Evolutionary conservation across 2,329 filamentous ascomycete genomes (phyloP).

Genomic region (Phialemoniopsis sp.): DNA sequence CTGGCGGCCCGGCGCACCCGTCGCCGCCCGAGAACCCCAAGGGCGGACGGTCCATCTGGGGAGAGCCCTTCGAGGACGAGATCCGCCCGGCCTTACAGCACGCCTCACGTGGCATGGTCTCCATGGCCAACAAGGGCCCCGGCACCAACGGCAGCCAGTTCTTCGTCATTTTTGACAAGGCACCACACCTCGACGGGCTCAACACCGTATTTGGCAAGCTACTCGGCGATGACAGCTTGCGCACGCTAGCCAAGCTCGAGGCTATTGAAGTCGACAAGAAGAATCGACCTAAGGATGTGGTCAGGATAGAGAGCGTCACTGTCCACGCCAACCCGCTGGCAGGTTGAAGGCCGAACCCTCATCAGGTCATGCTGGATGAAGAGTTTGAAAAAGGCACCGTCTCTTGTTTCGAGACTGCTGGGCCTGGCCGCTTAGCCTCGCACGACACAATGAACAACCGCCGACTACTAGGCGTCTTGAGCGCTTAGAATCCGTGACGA

Average conservation of each 20-base stretch:
- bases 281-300: conserved; percentile 63
- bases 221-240: conserved; percentile 58
- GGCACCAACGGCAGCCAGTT: conserved; percentile 76
- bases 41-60: conserved; percentile 70
- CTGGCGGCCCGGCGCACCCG: conserved; percentile 58
- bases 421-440: too few relatives aligned
- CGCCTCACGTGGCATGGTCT: conserved; percentile 64
- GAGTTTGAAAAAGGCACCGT: not conserved
- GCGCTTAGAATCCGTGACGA: too few relatives aligned
- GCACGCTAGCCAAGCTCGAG: conserved; percentile 69
- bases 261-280: conserved; percentile 72
- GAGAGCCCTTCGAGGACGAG: conserved; percentile 73
- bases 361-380: not conserved
- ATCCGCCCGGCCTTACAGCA: conserved; percentile 68
- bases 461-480: too few relatives aligned
- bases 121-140: conserved; percentile 76
- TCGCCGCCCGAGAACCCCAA: conserved; percentile 56
- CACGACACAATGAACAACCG: too few relatives aligned
- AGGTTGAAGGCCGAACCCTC: conserved; percentile 29
- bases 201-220: conserved; percentile 82
- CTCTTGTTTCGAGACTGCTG: too few relatives aligned
- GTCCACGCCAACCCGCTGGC: conserved; percentile 80
- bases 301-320: conserved; percentile 64
- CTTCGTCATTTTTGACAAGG: conserved; percentile 74
- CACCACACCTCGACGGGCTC: conserved; percentile 76